phyloP scores from a whole-genome alignment of 2,329 filamentous ascomycete genomes.

The Epichloe baconii region DNA sequence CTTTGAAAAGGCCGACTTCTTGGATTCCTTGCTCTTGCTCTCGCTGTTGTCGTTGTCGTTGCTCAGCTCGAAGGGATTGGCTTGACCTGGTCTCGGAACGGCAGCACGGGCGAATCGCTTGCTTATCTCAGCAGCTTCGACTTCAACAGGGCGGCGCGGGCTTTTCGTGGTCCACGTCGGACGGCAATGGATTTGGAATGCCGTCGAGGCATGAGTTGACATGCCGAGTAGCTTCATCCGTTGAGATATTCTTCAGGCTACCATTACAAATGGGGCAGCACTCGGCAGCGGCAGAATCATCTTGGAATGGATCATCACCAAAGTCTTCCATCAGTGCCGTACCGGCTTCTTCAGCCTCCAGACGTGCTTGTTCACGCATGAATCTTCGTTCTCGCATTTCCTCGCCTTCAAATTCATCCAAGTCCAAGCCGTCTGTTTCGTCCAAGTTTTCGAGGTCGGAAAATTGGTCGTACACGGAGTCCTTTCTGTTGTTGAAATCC shows the following conservation, averaged over 20 bases:
- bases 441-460: slow-evolving; percentile 21
- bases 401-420: slow-evolving; percentile 43
- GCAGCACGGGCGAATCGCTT: slow-evolving; percentile 55
- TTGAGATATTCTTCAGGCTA: slow-evolving; percentile 44
- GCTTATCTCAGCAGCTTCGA: slow-evolving; percentile 27
- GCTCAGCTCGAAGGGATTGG: slow-evolving; percentile 55
- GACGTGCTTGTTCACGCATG: slow-evolving; percentile 62
- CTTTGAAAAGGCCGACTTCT: slow-evolving; percentile 70
- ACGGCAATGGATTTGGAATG: slow-evolving; percentile 49
- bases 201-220: slow-evolving; percentile 92
- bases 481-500: slow-evolving; percentile 12
- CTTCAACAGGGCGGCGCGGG: slow-evolving; percentile 10
- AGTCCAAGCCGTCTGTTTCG: slow-evolving; percentile 44
- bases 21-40: slow-evolving; percentile 17
- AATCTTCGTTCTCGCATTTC: slow-evolving; percentile 54
- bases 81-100: slow-evolving; percentile 65
- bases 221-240: slow-evolving; percentile 63
- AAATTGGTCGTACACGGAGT: slow-evolving; percentile 20
- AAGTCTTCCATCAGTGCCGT: slow-evolving; percentile 24
- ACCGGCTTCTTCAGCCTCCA: slow-evolving; percentile 45
- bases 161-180: slow-evolving; percentile 13
- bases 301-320: slow-evolving; percentile 18
- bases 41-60: slow-evolving; percentile 23
- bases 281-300: slow-evolving; percentile 16
- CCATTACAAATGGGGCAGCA: slow-evolving; percentile 68